phyloP scores from a whole-genome alignment of 352 stramenopile species.

The Blastocystis sp. region DNA sequence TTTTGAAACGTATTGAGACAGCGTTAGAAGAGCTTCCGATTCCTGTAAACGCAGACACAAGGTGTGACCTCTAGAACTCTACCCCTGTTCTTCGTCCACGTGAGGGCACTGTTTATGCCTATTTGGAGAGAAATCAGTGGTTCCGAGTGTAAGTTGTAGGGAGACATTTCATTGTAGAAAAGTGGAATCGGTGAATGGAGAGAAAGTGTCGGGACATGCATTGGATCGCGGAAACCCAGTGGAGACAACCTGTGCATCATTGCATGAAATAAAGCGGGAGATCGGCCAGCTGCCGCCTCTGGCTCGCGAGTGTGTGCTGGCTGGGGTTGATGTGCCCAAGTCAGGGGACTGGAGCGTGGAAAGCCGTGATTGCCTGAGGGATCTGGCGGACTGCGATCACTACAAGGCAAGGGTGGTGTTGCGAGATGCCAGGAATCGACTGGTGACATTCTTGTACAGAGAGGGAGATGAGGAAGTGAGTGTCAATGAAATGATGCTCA shows the following conservation, averaged over 20 bases:
- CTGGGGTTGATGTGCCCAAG: conserved; percentile 75
- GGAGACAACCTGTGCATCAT: conserved; percentile 73
- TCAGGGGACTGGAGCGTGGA: conserved; percentile 80
- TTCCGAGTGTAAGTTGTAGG: neutral
- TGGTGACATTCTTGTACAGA: conserved; percentile 73
- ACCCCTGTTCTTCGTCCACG: neutral
- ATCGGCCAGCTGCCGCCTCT: conserved; percentile 80
- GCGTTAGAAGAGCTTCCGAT: conserved; percentile 62
- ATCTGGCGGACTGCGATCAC: conserved; percentile 83
- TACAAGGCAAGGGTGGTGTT: conserved; percentile 70
- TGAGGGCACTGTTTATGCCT: neutral
- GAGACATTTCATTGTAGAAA: neutral
- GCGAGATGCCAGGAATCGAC: conserved; percentile 70
- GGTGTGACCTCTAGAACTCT: conserved; percentile 76
- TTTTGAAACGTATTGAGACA: neutral
- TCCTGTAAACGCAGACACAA: conserved; percentile 85
- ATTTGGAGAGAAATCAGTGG: neutral
- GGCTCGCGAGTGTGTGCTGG: conserved; percentile 75
- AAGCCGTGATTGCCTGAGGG: conserved; percentile 78
- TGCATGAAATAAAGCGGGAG: conserved; percentile 80
- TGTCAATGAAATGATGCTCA: conserved; percentile 80
- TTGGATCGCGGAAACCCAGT: conserved; percentile 89
- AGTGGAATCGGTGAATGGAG: conserved; percentile 64
- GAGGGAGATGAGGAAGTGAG: conserved; percentile 68
- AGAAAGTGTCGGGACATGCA: conserved; percentile 66